Percentiles rank a stretch among this genome's conserved stretches.
Evolutionary conservation across 257 asterid species (phyloP).

Genomic region (Leonotis leonurus): DNA sequence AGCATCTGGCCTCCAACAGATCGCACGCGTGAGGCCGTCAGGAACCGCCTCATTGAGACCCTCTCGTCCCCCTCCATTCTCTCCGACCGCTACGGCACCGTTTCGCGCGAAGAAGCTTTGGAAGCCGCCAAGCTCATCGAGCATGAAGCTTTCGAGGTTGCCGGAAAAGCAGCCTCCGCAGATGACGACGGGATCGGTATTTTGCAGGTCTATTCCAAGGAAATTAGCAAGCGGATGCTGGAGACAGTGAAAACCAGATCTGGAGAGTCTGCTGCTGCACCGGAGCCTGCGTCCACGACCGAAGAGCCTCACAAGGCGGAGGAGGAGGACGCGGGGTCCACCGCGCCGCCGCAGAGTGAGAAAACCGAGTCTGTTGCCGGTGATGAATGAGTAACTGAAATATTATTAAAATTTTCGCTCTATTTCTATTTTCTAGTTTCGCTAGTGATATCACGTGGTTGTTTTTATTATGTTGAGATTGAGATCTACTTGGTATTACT

Average conservation of each 20-base stretch:
- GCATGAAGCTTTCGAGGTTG: conserved; percentile 56
- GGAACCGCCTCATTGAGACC: conserved; percentile 62
- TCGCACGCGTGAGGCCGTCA: conserved; percentile 84
- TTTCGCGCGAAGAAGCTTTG: conserved; percentile 65
- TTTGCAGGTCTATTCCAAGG: conserved; percentile 77
- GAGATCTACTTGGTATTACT: conserved; percentile 19
- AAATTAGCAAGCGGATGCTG: conserved; percentile 75
- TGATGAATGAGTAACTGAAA: conserved; percentile 28
- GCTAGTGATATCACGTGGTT: conserved; percentile 8
- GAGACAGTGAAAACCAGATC: conserved; percentile 81
- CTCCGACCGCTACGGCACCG: conserved; percentile 78
- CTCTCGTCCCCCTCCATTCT: conserved; percentile 69
- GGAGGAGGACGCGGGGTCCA: conserved; percentile 46
- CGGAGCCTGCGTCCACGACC: conserved; percentile 13
- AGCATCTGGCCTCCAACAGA: conserved; percentile 90
- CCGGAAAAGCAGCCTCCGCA: conserved; percentile 32
- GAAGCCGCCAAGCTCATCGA: conserved; percentile 55
- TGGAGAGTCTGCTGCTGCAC: conserved; percentile 26
- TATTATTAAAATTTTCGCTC: not conserved
- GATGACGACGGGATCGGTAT: conserved; percentile 76
- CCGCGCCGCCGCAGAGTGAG: conserved; percentile 45
- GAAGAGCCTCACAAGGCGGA: conserved; percentile 26
- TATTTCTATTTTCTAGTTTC: conserved; percentile 9
- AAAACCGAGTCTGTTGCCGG: conserved; percentile 38
- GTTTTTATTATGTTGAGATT: conserved; percentile 17